Evolutionary conservation across 1,284 basidiomycete species (phyloP), one percentile per base, ranked within the genome.

Genomic region (Tilletia caries): DNA sequence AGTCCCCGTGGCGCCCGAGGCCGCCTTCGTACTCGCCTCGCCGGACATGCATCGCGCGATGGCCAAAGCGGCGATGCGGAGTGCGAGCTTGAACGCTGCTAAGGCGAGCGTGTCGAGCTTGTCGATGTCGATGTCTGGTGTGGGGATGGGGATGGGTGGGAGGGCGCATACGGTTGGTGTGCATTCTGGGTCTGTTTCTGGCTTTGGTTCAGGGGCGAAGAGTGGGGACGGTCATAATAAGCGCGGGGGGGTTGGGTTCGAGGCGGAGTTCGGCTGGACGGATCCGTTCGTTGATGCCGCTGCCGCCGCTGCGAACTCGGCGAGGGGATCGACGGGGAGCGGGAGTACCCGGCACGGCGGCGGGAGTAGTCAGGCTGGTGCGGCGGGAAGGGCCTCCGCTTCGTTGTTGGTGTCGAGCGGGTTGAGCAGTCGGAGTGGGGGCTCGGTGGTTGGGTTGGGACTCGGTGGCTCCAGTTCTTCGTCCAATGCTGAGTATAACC

Each of bases 11-110:
- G 67, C 65, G 13, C 73, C 75, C 25, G 66, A 66, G 25, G 64
- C 65, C 29, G 73, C 75, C 0, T 25, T 78, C 66, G 67, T 74
- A 6, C 65, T 79, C 15, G 75, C 75, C 67, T 74, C 70, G 29
- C 74, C 77, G 23, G 70, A 73, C 18, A 72, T 73, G 1, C 77
- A 78, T 58, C 75, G 78, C 18, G 20, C 27, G 13, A 20, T 37
- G 58, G 58, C 58, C 18, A 29, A 33, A 29, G 58, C 58, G 12
- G 52, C 52, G 52, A 13, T 37, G 29, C 27, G 2, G 8, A 50
- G 48, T 18, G 48, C 48, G n/a, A 41, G 37, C 37, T 41, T 15
- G 6, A 50, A 50, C 10, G 10, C 23, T 20, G 48, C 13, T 25
- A 3, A 8, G 20, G 48, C 48, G 12, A 15, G 10, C 10, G 37